Conservation (phyloP, 1,284 basidiomycete species). For the Malassezia psittaci region DNA sequence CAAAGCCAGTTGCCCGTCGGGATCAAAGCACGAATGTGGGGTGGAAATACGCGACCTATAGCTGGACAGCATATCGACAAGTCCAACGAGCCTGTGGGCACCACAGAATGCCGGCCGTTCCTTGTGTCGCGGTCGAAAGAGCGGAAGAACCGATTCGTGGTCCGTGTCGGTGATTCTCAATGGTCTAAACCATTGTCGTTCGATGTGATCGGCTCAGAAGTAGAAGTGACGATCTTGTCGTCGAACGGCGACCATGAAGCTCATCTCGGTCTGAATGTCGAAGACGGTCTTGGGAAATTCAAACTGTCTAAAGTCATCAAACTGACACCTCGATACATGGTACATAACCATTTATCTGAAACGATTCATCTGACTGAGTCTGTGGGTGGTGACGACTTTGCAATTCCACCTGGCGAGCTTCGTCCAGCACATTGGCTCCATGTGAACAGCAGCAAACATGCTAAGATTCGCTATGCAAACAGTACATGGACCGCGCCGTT, state of each 20-base stretch:
- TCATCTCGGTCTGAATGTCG: conserved; percentile 81
- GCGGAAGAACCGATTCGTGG: conserved; percentile 70
- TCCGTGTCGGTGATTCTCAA: conserved; percentile 72
- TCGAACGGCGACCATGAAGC: conserved; percentile 63
- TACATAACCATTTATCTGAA: conserved; percentile 69
- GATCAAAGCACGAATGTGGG: conserved; percentile 64
- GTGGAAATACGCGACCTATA: conserved; percentile 65
- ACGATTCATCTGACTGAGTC: conserved; percentile 75
- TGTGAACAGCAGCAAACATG: conserved; percentile 54
- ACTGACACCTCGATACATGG: conserved; percentile 75
- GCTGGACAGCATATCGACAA: conserved; percentile 59
- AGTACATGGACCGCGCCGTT: conserved; percentile 80
- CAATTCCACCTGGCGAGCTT: conserved; percentile 53
- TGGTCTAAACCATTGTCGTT: conserved; percentile 62
- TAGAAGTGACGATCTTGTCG: conserved; percentile 66
- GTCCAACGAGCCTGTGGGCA: conserved; percentile 44
- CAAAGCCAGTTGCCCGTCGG: conserved; percentile 80
- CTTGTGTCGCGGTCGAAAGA: conserved; percentile 71
- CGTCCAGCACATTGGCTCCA: conserved; percentile 64
- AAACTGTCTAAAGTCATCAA: conserved; percentile 92
- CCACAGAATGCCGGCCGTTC: conserved; percentile 45
- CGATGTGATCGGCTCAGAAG: conserved; percentile 83
- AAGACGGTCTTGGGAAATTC: conserved; percentile 80
- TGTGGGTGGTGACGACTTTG: conserved; percentile 53
- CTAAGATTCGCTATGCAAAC: conserved; percentile 73